Percentiles rank a stretch among this genome's conserved stretches.
These are phyloP conservation scores for Vararia minispora DNA, from an alignment of 768 basidiomycete species.

Conservation along the genomic window DNA sequence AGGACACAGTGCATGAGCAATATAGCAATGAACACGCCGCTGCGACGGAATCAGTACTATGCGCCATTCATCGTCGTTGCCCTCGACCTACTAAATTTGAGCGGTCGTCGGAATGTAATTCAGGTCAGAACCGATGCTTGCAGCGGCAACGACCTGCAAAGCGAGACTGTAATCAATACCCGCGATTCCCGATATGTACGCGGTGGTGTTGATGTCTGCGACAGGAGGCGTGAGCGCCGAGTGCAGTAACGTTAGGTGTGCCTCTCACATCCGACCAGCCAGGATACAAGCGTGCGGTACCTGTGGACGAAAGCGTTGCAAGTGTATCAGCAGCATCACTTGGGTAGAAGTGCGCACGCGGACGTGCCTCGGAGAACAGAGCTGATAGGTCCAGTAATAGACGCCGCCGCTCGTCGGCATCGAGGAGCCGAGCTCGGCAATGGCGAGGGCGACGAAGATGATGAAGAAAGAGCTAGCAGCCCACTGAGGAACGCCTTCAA, in stretches of 20 bases:
- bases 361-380: conserved; percentile 17
- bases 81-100: conserved; percentile 28
- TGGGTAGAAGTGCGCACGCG: background rate
- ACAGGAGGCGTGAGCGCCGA: background rate
- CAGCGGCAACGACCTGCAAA: conserved; percentile 52
- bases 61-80: background rate
- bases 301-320: conserved; percentile 19
- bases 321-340: conserved; percentile 14
- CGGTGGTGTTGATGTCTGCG: conserved; percentile 39
- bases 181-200: conserved; percentile 36
- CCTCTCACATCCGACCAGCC: conserved; percentile 39
- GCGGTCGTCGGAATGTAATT: conserved; percentile 23
- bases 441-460: conserved; percentile 22
- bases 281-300: conserved; percentile 37
- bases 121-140: conserved; percentile 32
- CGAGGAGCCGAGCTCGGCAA: conserved; percentile 25
- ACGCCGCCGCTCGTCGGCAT: conserved; percentile 26
- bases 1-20: conserved; percentile 41
- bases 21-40: conserved; percentile 48
- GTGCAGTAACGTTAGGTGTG: background rate
- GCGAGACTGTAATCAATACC: conserved; percentile 62
- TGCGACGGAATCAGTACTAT: conserved; percentile 14
- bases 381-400: conserved; percentile 27
- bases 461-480: conserved; percentile 22
- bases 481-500: conserved; percentile 17